These are phyloP conservation scores for Nicotiana tomentosiformis DNA, from an alignment of 257 asterid species.

Conservation along the genomic window DNA sequence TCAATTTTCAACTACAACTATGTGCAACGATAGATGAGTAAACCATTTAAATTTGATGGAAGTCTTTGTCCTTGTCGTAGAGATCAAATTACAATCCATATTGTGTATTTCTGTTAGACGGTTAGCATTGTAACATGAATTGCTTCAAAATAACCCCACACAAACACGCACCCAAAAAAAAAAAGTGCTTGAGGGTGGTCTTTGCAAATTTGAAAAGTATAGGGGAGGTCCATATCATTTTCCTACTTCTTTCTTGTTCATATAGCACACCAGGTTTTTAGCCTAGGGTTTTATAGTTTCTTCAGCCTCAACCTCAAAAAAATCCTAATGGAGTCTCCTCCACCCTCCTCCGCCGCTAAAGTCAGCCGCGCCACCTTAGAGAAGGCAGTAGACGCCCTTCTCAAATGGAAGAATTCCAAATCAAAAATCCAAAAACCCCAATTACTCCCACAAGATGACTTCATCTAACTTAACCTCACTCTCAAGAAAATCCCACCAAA, in stretches of 20 bases:
- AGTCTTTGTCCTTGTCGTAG: background rate
- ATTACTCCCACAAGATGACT: conserved; percentile 68
- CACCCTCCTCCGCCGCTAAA: conserved; percentile 10
- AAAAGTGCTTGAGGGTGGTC: background rate
- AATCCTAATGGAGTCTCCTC: background rate
- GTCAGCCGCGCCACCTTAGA: conserved; percentile 22
- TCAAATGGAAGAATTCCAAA: conserved; percentile 33
- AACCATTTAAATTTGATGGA: background rate
- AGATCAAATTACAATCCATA: background rate
- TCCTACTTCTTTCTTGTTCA: background rate
- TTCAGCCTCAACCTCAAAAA: no score
- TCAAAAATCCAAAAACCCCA: conserved; percentile 48
- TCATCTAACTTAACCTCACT: conserved; percentile 64
- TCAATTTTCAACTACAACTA: background rate
- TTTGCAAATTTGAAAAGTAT: background rate
- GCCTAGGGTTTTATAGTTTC: no score
- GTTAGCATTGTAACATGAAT: background rate
- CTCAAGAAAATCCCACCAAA: conserved; percentile 65
- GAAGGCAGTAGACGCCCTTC: conserved; percentile 47
- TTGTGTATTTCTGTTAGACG: background rate
- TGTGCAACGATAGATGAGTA: background rate
- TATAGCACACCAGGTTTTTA: background rate
- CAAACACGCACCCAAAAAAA: background rate
- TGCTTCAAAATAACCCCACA: no score
- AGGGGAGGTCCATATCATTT: background rate